Evolutionary conservation across 331 rosid genomes (phyloP), one percentile per base, ranked within the genome.

Genomic region (Malus hybrid): DNA sequence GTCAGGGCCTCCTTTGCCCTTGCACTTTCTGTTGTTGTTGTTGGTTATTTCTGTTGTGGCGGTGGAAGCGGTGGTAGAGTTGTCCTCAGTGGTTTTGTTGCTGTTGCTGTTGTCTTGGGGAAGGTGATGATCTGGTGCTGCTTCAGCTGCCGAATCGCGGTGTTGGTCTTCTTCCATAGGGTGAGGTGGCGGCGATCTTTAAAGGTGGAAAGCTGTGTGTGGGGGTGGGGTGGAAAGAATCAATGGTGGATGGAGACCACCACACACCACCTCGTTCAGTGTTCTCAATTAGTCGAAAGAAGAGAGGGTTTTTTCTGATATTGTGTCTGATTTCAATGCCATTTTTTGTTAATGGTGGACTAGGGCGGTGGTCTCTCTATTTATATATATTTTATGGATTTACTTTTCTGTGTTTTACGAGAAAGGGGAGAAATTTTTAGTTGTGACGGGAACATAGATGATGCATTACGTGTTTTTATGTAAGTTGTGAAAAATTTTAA

Each of bases 1-100:
- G 81, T 93, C 98, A 0, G 98, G 98, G 6, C 98, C 98, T 19
- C 97, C 98, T 85, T 93, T 93, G 50, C 93, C 93, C 56, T 85
- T 91, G 57, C 80, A 73, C 32, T 88, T 93, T 5, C 78, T 74
- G 61, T 46, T 69, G 57, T 9, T 70, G 75, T 44, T 27, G 68
- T 61, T 9, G 68, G 28, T 0, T 10, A 4, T 33, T 50, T 83
- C 69, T 39, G 62, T 15, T 4, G 57, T 5, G 56, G 78, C 61
- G 65, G 86, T 65, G 82, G 91, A 13, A 16, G 76, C 28, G 36
- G 80, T 7, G 56, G 79, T 54, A 24, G 76, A 24, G 33, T 36
- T 42, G 14, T 42, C 48, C 48, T 42, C 15, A 13, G 64, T 36
- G 44, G 42, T 19, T 50, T 50, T 22, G 54, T 69, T 31, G 79